Conservation (phyloP, 805 yeast species). For the Candida jianshihensis region DNA sequence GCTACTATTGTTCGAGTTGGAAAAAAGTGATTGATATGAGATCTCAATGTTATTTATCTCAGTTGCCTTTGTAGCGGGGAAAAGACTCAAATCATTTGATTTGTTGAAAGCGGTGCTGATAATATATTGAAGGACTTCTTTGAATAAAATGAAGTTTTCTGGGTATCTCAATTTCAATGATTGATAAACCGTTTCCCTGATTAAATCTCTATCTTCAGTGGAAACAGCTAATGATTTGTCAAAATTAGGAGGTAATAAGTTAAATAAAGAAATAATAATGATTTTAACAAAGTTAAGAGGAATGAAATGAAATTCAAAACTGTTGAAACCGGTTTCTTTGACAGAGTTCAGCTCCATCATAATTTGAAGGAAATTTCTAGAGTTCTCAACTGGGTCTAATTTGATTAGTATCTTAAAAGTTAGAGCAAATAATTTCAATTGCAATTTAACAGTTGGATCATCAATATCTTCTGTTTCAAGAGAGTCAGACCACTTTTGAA, state of each 20-base stretch:
- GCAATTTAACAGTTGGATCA: slow-evolving; percentile 14
- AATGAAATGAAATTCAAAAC: slow-evolving; percentile 22
- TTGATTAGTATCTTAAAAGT: slow-evolving; percentile 13
- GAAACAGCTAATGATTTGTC: slow-evolving; percentile 1
- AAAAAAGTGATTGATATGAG: background rate
- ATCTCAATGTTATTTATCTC: background rate
- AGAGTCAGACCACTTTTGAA: slow-evolving; percentile 37
- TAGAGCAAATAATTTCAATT: slow-evolving; percentile 6
- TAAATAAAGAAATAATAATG: slow-evolving; percentile 15
- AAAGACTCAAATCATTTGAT: background rate
- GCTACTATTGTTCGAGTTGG: background rate
- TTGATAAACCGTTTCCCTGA: slow-evolving; percentile 4
- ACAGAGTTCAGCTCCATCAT: slow-evolving; percentile 5
- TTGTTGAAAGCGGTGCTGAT: background rate
- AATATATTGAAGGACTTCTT: slow-evolving; percentile 5
- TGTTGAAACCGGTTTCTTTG: slow-evolving; percentile 17
- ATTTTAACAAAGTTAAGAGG: slow-evolving; percentile 22
- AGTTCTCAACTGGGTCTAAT: slow-evolving; percentile 7
- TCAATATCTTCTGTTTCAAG: slow-evolving; percentile 13
- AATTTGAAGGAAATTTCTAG: slow-evolving; percentile 11
- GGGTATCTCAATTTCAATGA: slow-evolving; percentile 21
- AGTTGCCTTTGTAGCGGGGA: background rate
- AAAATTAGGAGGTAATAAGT: background rate
- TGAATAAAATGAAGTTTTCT: slow-evolving; percentile 19
- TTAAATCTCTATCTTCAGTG: slow-evolving; percentile 7